Conservation (phyloP, 2,329 filamentous ascomycete species). For the Colletotrichum sansevieriae region DNA sequence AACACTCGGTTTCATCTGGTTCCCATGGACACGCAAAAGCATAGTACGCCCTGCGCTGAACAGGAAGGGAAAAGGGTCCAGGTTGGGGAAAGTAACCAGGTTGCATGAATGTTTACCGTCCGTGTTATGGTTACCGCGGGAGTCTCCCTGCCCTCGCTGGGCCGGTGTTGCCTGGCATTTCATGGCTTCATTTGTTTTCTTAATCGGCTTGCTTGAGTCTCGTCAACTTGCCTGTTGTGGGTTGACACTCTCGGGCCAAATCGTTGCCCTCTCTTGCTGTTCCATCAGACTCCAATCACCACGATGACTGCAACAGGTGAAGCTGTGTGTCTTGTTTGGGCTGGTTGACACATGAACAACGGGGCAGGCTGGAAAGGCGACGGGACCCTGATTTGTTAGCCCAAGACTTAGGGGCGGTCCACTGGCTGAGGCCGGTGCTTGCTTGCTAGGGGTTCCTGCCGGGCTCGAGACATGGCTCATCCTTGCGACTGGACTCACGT, state of each 20-base stretch:
- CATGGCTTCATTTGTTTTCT: background rate
- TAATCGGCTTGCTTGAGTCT: background rate
- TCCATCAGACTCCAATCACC: conserved; percentile 12
- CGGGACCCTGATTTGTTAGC: conserved; percentile 24
- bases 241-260: background rate
- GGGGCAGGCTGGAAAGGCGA: conserved; percentile 28
- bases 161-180: background rate
- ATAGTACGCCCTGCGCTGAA: conserved; percentile 4
- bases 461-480: background rate
- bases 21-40: conserved; percentile 13
- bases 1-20: conserved; percentile 36
- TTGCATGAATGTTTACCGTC: conserved; percentile 39
- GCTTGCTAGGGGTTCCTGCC: conserved; percentile 14
- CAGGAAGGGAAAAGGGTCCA: conserved; percentile 22
- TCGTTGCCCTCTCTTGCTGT: too few relatives aligned
- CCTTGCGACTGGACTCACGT: background rate
- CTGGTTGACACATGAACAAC: conserved; percentile 33
- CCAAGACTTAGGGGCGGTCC: conserved; percentile 14
- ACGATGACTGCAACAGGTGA: background rate
- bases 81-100: background rate
- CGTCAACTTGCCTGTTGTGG: background rate
- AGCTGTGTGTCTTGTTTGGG: background rate
- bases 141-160: conserved; percentile 7
- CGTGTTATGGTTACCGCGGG: conserved; percentile 9
- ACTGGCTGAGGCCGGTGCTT: conserved; percentile 11